Base-by-base conservation (phyloP, 2,329 filamentous ascomycete species). In the Cordyceps fumosorosea region DNA sequence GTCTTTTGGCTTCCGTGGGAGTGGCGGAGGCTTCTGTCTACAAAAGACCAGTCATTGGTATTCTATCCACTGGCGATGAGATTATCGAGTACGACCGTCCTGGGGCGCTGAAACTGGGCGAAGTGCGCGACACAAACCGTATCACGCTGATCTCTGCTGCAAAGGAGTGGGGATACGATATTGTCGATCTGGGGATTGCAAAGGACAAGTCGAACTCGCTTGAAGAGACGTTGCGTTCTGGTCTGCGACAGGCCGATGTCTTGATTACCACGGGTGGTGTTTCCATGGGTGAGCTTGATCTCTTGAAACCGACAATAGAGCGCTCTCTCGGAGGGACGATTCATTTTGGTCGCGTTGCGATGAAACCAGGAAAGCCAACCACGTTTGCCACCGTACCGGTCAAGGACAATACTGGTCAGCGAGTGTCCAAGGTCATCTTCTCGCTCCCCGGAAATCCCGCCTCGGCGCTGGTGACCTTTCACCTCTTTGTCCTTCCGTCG, bases 341-440 rank as follows among this genome's bases (percentile, higher is more conserved):
- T 67, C 95, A 97, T 75, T 99, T 99, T 69, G 95, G 95, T 26
- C 89, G 95, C 3, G 95, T 99, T 3, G 85, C 89, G 60, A 98
- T 99, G 95, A 99, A 99, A 78, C 95, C 95, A 0, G 95, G 95
- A 5, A 99, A 98, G 75, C 95, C 95, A 2, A 97, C 93, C 0
- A 99, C 95, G 0, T 99, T 99, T 73, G 95, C 95, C 2, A 97
- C 91, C 0, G 83, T 98, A 0, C 87, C 90, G 1, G 79, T 83
- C 45, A 87, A 87, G 73, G 79, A 84, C 63, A 82, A 83, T 64
- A 71, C 69, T 1, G 84, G 86, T 22, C 78, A 83, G 47, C 81
- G 86, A 52, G 74, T 85, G 26, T 78, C 77, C 1, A 92, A 90
- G 71, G 81, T 88, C 63, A 85, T 99, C 66, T 99, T 99, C 76